Base-by-base conservation (phyloP, 768 basidiomycete species). In the Kwoniella sp. region DNA sequence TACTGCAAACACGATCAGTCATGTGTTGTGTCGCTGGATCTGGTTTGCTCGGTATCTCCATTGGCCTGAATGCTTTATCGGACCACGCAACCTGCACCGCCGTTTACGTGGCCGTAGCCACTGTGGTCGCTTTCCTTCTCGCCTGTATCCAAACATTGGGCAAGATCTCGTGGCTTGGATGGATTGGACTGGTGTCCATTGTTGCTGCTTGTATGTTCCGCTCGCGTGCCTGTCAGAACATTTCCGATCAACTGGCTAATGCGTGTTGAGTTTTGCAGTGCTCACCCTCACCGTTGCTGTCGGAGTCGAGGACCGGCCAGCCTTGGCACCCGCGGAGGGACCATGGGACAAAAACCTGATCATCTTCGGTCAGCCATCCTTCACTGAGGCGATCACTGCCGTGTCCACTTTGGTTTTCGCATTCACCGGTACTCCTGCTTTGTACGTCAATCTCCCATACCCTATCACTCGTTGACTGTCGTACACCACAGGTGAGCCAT, bases 1-100 rank as follows among this genome's bases (percentile, higher is more conserved):
- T 6, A 37, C 9, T 12, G 12, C 1, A 22, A 19, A 19, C 40
- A 47, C 9, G 8, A 3, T 9, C 21, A 58, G 57, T 60, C 24
- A 60, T 60, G 58, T 50, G 48, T 8, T 60, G 58, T 44, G 58
- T 60, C n/a, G 69, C 76, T 30, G 77, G 73, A 24, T 72, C 73
- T 3, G 77, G 71, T 36, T 51, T 78, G 33, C 67, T 80, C 13
- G 67, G 69, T 25, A 61, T 74, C 36, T 74, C 76, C 1, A 78
- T 76, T 59, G 73, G 78, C 0, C 59, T 79, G 46, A 80, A 79
- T 67, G 73, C 77, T 22, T 66, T 81, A 21, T 71, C 76, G 10
- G 49, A 58, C 19, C 78, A 81, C 64, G 78, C 70, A 12, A 76
- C 79, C 7, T 82, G 81, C 64, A 80, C 80, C 10, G 79, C 77